A percentile compares a stretch with the other conserved stretches of the same genome.
These are phyloP conservation scores for Aspergillus tamarii DNA, from an alignment of 2,329 filamentous ascomycete species.

Conservation along the genomic window DNA sequence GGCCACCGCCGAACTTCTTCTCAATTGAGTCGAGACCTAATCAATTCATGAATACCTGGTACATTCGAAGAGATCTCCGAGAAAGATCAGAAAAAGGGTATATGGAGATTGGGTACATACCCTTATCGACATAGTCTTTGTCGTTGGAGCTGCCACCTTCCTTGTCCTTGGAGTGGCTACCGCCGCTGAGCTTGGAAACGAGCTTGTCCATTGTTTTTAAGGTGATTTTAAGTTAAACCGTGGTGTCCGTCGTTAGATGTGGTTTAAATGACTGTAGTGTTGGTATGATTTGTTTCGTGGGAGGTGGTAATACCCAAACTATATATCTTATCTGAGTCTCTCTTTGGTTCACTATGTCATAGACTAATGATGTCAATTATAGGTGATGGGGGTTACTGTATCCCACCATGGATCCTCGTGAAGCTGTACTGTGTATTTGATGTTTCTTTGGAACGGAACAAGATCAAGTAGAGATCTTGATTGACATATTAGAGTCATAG, in stretches of 20 bases:
- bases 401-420: too few species aligned
- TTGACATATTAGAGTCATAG: too few species aligned
- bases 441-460: too few species aligned
- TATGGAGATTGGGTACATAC: conserved; percentile 28
- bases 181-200: conserved; percentile 30
- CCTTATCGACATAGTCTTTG: conserved; percentile 57
- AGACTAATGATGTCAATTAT: background rate
- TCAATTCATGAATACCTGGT: background rate
- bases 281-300: background rate
- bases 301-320: background rate
- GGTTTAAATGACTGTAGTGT: background rate
- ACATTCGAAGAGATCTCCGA: background rate
- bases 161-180: background rate
- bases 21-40: conserved; percentile 51
- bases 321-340: background rate
- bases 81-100: accelerated
- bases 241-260: background rate
- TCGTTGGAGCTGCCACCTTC: conserved; percentile 7
- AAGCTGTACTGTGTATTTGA: too few species aligned
- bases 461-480: too few species aligned
- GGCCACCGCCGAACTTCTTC: conserved; percentile 53
- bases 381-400: background rate
- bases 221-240: conserved; percentile 20
- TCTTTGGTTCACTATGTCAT: background rate
- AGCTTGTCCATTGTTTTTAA: conserved; percentile 26